Base-by-base conservation (phyloP, 2,329 filamentous ascomycete genomes). In the Pseudocercospora macadamiae region DNA sequence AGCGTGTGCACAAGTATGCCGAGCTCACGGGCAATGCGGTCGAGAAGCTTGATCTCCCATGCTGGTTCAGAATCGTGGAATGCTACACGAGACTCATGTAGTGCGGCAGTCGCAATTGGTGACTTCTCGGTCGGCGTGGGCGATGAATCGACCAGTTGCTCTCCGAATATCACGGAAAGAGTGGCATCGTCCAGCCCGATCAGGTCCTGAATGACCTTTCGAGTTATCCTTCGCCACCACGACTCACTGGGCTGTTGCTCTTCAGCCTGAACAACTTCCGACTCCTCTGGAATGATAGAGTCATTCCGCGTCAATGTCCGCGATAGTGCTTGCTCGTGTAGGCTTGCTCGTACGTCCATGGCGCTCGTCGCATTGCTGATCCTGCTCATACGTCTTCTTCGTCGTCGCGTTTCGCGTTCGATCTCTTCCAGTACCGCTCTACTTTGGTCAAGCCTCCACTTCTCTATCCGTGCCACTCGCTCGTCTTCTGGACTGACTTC, bases 391-490 rank as follows among this genome's bases (percentile, higher is more conserved):
- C 87, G 82, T 58, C 89, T 84, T 58, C 89, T 82, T 45, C 70
- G 61, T 34, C 79, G 69, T 55, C 86, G 82, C 3, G 92, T 96
- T 75, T 96, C 91, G 62, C 86, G 88, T 74, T 96, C 90, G 48
- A 97, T 93, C 75, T 97, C 91, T 56, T 96, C 90, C 30, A 97
- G 74, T 25, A 99, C 79, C 9, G 91, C 86, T 59, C 86, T 85
- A 73, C 92, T 96, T 73, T 99, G 93, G 70, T 97, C 93, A 70
- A 96, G 77, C 56, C 93, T 85, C 95, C 95, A 99, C 52, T 86
- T 84, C 75, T 97, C 93, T 71, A 99, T 96, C 60, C 93, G 85
- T 67, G 88, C 86, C 71, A 88, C 89, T 71, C 89, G 88, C 66
- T 96, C 91, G 37, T 84, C 79, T 64, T 78, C 76, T 7, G 91